Base-by-base conservation (phyloP, 2,329 filamentous ascomycete genomes). In the Aspergillus ruber region DNA sequence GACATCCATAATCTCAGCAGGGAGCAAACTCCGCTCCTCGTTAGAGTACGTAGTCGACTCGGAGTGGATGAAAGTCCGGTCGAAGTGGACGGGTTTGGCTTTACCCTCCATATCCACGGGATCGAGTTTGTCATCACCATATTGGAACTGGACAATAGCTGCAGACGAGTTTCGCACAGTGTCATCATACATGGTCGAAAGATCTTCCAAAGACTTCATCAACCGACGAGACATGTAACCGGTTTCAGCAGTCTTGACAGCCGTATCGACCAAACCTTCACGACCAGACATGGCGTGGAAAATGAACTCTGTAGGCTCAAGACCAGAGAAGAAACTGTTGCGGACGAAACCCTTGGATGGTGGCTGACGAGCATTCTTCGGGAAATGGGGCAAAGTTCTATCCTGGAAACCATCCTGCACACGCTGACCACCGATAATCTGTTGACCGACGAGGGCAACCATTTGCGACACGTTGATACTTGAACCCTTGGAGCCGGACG, bases 381-480 rank as follows among this genome's bases (percentile, higher is more conserved):
- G 85, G 65, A 97, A 98, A 68, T 98, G 93, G 35, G 93, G 93
- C 46, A 98, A 70, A 48, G 86, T 96, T 60, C 93, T 83, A 67
- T 97, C 91, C 65, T 97, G 91, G 71, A 98, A 98, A 6, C 93
- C 93, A 69, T 98, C 89, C 40, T 88, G 81, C 27, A 98, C 90
- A 80, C 93, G 90, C 62, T 87, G 82, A 43, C 90, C 89, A 50
- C 87, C 87, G 61, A 98, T 97, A 80, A 97, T 96, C 60, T 98
- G 93, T 71, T 98, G 93, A 44, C 93, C 93, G 64, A 98, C 93
- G 50, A 90, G 84, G 48, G 93, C 91, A 65, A 97, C 87, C 93
- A 98, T 98, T 74, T 98, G 93, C 7, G 93, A 93, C 29, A 98
- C 93, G 76, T 98, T 98, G 75, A 98, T 94, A 59, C 88, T 86